phyloP scores from a whole-genome alignment of 2,329 filamentous ascomycete genomes.

The Fusarium lateritium region DNA sequence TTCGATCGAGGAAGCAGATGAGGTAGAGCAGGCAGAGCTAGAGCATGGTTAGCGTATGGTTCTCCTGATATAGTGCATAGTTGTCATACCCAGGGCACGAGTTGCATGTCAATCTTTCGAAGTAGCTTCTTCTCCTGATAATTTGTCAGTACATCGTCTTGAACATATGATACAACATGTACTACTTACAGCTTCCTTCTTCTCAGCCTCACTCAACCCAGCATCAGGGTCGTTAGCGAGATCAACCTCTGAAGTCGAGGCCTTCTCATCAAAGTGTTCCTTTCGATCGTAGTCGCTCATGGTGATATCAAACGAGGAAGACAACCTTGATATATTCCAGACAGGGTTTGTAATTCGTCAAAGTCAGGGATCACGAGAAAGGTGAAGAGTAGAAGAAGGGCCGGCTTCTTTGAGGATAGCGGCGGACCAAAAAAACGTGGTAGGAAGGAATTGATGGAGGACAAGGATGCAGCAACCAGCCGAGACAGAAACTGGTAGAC shows the following conservation, averaged over 20 bases:
- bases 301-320: conserved; percentile 16
- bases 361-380: conserved; percentile 14
- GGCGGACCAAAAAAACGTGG: conserved; percentile 41
- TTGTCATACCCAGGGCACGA: conserved; percentile 70
- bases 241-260: conserved; percentile 50
- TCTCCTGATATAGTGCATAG: not conserved
- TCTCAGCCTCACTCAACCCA: conserved; percentile 74
- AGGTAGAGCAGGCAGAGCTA: conserved; percentile 80
- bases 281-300: conserved; percentile 56
- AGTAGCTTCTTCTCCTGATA: conserved; percentile 72
- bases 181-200: conserved; percentile 69
- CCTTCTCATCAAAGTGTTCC: conserved; percentile 49
- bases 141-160: conserved; percentile 17
- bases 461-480: conserved; percentile 45
- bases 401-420: conserved; percentile 23
- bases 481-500: conserved; percentile 23
- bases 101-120: conserved; percentile 71
- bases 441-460: conserved; percentile 34
- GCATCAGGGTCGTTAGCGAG: conserved; percentile 66
- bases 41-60: conserved; percentile 7
- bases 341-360: conserved; percentile 9
- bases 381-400: conserved; percentile 24
- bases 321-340: not conserved
- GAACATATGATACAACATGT: not conserved
- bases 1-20: conserved; percentile 80